Evolutionary conservation across 768 basidiomycete species (phyloP), one percentile per base, ranked within the genome.

Genomic region (Lepiota venenata): DNA sequence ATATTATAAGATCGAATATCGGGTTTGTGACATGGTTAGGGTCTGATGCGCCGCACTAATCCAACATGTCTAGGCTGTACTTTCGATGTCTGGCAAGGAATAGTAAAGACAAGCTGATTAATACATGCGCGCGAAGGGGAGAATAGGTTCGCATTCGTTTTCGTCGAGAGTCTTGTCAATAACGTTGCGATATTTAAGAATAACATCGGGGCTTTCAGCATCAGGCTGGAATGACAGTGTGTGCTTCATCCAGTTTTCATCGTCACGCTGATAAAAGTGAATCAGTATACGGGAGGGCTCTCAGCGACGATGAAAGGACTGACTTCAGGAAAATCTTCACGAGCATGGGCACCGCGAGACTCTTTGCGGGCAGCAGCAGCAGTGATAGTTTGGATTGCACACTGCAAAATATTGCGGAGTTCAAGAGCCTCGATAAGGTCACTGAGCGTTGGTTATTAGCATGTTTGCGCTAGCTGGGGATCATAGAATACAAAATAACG

Each of bases 371-470:
- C 93, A 50, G 91, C 90, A 18, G 92, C 93, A 46, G 91, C 85
- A 9, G 86, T 87, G 65, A 98, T 94, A 51, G 97, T 98, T 72
- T 98, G 96, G 56, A 94, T 83, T 56, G 97, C 97, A 65, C 89
- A 91, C 68, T 96, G 94, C 64, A 97, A 81, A 60, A 97, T 76
- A 74, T 98, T 99, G 69, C 95, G 88, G 37, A 98, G 86, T 70
- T 99, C 97, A 50, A 98, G 81, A 9, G 95, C 98, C 75, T 99
- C 97, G 57, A 98, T 80, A 55, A 99, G 86, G 69, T 99, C 97
- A 61, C 93, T 95, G 61, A 32, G 57, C 21, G 38, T n/a, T 41
- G 58, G 32, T 35, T 56, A 35, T 48, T 40, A 25, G 56, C 18
- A 25, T 58, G 22, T 37, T 35, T 37, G 9, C 22, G 14, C 14